Conservation (phyloP, 371 early-diverging fungal species). For the Funneliformis caledonium region DNA sequence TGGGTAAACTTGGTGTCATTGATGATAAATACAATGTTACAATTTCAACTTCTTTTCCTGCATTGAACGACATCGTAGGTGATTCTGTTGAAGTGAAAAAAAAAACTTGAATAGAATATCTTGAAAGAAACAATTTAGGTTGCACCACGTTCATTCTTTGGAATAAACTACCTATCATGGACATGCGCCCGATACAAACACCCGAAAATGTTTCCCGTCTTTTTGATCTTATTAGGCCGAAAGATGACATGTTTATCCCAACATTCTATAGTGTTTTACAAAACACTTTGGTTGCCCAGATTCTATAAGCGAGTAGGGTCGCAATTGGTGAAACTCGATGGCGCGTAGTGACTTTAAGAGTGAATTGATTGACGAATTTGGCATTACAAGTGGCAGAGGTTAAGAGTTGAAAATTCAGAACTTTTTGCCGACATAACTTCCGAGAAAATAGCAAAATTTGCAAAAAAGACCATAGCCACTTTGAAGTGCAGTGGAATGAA, state of each 20-base stretch:
- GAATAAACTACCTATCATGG: no score
- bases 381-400: constrained; percentile 98
- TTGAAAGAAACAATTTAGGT: constrained; percentile 87
- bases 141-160: constrained; percentile 85
- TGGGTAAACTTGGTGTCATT: no score
- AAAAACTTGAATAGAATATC: constrained; percentile 45
- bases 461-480: constrained; percentile 58
- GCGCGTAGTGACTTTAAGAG: constrained; percentile 97
- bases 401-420: constrained; percentile 66
- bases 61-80: no score
- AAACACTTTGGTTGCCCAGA: constrained; percentile 93
- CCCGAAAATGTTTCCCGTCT: constrained; percentile 89
- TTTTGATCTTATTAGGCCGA: constrained; percentile 89
- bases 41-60: no score
- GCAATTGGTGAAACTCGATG: constrained; percentile 85
- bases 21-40: no score
- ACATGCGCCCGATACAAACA: constrained; percentile 50
- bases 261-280: constrained; percentile 93
- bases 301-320: constrained; percentile 93
- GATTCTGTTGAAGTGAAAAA: no score
- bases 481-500: constrained; percentile 61
- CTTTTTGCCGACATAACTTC: constrained; percentile 65
- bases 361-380: constrained; percentile 93
- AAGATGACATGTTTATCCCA: constrained; percentile 72
- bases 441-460: constrained; percentile 60